These are phyloP conservation scores for Colletotrichum plurivorum DNA, from an alignment of 2,329 filamentous ascomycete species.

Conservation along the genomic window DNA sequence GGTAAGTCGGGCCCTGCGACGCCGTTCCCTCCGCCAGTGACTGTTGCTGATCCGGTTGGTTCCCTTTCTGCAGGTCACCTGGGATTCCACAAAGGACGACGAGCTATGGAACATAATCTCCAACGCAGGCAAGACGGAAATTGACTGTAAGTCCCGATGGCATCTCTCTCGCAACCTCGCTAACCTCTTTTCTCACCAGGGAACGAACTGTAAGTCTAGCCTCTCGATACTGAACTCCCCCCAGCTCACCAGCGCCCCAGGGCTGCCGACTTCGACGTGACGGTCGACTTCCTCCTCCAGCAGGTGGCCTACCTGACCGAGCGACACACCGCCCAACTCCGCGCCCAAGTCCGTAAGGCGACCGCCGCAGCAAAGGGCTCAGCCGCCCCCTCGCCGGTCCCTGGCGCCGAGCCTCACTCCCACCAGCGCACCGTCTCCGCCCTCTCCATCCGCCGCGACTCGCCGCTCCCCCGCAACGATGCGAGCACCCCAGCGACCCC, in stretches of 20 bases:
- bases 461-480: conserved; percentile 66
- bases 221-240: conserved; percentile 5
- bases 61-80: conserved; percentile 75
- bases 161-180: not conserved
- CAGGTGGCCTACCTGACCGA: conserved; percentile 96
- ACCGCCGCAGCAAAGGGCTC: conserved; percentile 71
- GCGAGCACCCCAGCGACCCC: conserved; percentile 59
- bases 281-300: conserved; percentile 89
- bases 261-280: conserved; percentile 84
- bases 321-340: conserved; percentile 88
- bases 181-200: conserved; percentile 62
- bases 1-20: conserved; percentile 63
- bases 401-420: conserved; percentile 60
- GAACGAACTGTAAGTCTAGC: conserved; percentile 77
- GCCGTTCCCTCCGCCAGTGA: conserved; percentile 21
- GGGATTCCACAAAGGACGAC: conserved; percentile 89
- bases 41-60: conserved; percentile 42
- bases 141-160: conserved; percentile 80
- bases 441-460: conserved; percentile 71
- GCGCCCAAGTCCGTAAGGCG: conserved; percentile 88
- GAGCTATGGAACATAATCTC: conserved; percentile 92
- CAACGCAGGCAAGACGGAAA: conserved; percentile 82
- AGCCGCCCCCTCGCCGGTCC: conserved; percentile 69
- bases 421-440: conserved; percentile 64
- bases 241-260: conserved; percentile 54